phyloP scores from a whole-genome alignment of 805 yeast species.

The Kodamaea lidongshanica region DNA sequence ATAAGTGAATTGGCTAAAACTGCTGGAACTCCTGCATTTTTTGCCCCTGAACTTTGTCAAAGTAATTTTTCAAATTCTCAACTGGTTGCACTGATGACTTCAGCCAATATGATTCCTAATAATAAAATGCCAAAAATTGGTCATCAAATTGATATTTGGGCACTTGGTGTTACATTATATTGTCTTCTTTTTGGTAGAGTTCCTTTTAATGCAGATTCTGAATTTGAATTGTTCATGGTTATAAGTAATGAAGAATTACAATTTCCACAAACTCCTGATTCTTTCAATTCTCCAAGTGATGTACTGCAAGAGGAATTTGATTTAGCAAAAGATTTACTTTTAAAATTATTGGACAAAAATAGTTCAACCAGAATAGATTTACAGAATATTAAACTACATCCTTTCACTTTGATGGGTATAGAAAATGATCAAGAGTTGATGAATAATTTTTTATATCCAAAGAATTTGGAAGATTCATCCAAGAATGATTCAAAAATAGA shows the following conservation, averaged over 20 bases:
- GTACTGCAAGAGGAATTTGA: constrained; percentile 39
- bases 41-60: constrained; percentile 77
- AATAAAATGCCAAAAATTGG: constrained; percentile 47
- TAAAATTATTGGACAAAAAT: constrained; percentile 59
- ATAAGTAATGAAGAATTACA: constrained; percentile 58
- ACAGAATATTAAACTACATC: constrained; percentile 67
- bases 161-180: constrained; percentile 85
- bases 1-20: constrained; percentile 89
- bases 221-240: constrained; percentile 76
- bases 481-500: too few species aligned
- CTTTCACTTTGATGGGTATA: constrained; percentile 47
- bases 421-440: constrained; percentile 30
- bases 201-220: constrained; percentile 85
- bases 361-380: constrained; percentile 65
- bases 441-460: constrained; percentile 33
- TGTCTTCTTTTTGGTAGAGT: constrained; percentile 82
- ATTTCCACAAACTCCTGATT: constrained; percentile 43
- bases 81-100: constrained; percentile 3
- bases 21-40: constrained; percentile 96
- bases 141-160: constrained; percentile 94
- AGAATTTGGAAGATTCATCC: constrained; percentile 7
- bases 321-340: constrained; percentile 53
- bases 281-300: constrained; percentile 34
- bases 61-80: constrained; percentile 36
- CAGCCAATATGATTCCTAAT: not conserved